Percentiles rank a stretch among this genome's conserved stretches.
phyloP scores from a whole-genome alignment of 768 basidiomycete species.

The Xerocomellus intermedius region DNA sequence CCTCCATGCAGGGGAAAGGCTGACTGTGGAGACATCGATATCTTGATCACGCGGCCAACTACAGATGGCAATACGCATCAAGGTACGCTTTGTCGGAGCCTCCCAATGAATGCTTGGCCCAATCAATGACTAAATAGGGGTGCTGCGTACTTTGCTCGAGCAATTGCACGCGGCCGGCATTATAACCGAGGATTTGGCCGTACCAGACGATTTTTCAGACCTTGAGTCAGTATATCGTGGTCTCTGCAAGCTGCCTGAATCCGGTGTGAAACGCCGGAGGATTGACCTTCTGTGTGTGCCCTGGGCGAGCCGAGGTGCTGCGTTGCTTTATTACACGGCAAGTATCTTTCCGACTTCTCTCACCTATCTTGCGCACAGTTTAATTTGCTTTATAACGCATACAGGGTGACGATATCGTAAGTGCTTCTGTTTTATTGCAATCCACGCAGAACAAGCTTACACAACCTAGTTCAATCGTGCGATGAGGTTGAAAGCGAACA shows the following conservation, averaged over 20 bases:
- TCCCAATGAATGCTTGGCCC: not conserved
- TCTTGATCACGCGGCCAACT: constrained; percentile 75
- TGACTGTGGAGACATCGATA: constrained; percentile 90
- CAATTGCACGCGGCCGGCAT: constrained; percentile 57
- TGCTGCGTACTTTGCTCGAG: constrained; percentile 58
- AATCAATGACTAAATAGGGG: constrained; percentile 38
- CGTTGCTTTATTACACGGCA: constrained; percentile 89
- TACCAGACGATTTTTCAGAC: constrained; percentile 64
- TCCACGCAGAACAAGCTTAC: not conserved
- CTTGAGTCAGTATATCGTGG: constrained; percentile 83
- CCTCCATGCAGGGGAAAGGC: constrained; percentile 58
- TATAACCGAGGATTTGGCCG: constrained; percentile 75
- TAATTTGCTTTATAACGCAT: not conserved
- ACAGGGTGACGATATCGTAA: constrained; percentile 86
- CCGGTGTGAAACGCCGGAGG: constrained; percentile 53
- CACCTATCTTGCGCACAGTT: not conserved
- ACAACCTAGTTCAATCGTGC: constrained; percentile 78
- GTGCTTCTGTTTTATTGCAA: constrained; percentile 23
- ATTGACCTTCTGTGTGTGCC: constrained; percentile 88
- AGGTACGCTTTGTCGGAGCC: constrained; percentile 40
- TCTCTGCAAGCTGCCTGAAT: constrained; percentile 58
- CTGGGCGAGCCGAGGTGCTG: constrained; percentile 75
- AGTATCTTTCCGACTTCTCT: constrained; percentile 21
- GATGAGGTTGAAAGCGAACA: constrained; percentile 80
- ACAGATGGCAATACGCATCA: constrained; percentile 73